Conservation (phyloP, 1,139 yeast species). For the Hansenula sp. region DNA sequence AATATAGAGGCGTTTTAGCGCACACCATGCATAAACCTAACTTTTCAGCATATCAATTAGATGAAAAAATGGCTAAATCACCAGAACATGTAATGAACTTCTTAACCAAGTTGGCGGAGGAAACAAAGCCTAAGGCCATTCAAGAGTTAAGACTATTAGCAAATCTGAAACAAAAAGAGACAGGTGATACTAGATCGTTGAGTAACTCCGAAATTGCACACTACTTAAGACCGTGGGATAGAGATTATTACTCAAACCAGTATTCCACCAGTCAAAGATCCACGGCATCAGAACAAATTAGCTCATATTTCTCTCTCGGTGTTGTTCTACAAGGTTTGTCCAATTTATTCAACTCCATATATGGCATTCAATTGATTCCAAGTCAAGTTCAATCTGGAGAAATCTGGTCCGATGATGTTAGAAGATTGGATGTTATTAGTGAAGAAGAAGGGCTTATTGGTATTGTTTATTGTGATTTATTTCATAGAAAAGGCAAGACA, state of each 20-base stretch:
- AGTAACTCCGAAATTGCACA: conserved; percentile 40
- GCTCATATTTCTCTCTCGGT: conserved; percentile 77
- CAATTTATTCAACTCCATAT: conserved; percentile 61
- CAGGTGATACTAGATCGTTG: conserved; percentile 17
- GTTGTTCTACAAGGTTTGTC: conserved; percentile 84
- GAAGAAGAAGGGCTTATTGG: conserved; percentile 59
- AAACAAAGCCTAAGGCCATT: conserved; percentile 52
- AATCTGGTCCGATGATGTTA: conserved; percentile 87
- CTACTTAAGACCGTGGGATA: conserved; percentile 82
- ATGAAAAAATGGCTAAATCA: conserved; percentile 84
- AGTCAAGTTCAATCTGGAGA: conserved; percentile 67
- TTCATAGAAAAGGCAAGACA: conserved; percentile 57
- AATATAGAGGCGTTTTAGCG: conserved; percentile 70
- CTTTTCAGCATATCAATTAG: conserved; percentile 77
- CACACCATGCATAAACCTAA: conserved; percentile 67
- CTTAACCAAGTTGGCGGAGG: conserved; percentile 52
- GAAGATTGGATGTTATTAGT: conserved; percentile 70
- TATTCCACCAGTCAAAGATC: conserved; percentile 33
- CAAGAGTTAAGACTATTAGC: conserved; percentile 50
- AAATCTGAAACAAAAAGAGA: conserved; percentile 31
- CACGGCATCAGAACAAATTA: conserved; percentile 36
- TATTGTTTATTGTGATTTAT: conserved; percentile 64
- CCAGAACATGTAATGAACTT: conserved; percentile 77
- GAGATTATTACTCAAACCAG: conserved; percentile 61
- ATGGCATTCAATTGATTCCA: conserved; percentile 74